Percentiles rank a stretch among this genome's conserved stretches.
Conservation (phyloP, 208 protist species). For the Trypanosomatidae sp. region DNA sequence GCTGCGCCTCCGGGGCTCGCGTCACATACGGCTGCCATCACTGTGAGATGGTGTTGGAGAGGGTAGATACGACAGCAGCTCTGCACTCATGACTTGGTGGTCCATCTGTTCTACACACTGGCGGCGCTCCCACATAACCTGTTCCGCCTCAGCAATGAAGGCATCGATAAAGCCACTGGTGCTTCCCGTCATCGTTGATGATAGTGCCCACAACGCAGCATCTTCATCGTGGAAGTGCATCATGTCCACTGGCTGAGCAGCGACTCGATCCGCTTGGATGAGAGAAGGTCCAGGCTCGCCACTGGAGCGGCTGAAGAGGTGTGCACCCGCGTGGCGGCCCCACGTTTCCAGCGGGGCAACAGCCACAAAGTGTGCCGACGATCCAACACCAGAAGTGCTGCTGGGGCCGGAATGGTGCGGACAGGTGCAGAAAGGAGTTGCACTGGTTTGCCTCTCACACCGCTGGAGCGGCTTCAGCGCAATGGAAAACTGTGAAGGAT, state of each 20-base stretch:
- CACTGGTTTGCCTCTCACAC: background rate
- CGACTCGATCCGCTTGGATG: background rate
- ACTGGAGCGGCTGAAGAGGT: background rate
- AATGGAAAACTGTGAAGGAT: background rate
- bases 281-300: background rate
- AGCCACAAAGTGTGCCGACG: background rate
- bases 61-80: background rate
- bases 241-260: background rate
- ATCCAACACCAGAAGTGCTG: background rate
- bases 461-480: background rate
- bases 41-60: background rate
- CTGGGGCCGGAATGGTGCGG: background rate
- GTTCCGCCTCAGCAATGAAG: constrained; percentile 33
- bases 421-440: background rate
- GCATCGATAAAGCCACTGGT: constrained; percentile 15
- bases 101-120: constrained; percentile 3
- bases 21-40: background rate
- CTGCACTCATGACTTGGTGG: background rate
- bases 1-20: background rate
- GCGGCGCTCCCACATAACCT: constrained; percentile 20
- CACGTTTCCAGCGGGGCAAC: background rate
- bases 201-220: background rate
- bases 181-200: background rate
- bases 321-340: background rate
- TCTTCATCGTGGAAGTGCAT: background rate